Base-by-base conservation (phyloP, 176 grass and related monocot genomes). In the Triticum timopheevii region DNA sequence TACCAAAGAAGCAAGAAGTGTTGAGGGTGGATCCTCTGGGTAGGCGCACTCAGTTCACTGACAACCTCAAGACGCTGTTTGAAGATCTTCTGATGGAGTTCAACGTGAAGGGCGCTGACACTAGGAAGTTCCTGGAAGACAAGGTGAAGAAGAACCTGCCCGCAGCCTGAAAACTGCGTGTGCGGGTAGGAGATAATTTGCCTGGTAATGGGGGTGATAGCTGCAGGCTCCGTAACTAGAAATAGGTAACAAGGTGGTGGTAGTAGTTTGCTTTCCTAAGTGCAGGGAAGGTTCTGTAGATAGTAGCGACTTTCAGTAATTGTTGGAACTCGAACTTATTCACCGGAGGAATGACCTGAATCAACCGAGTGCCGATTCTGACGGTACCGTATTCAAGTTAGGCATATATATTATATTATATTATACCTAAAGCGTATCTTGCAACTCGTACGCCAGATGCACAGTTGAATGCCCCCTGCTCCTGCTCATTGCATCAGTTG, bases 71-170 rank as follows among this genome's bases (percentile, higher is more conserved):
- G 66, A 83, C 34, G 7, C 68, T 98, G 20, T 98, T 86, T 22
- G 92, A 98, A 45, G 88, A 95, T 65, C 93, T 98, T 73, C 84
- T 98, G 61, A 98, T 92, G 93, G 93, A 98, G 79, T 98, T 98
- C 61, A 94, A 86, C 35, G 93, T 95, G 24, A 95, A 95, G 88
- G 96, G 93, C 13, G 96, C 93, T 1, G 88, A 98, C 84, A 95
- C 92, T 13, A 69, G 73, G 64, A 89, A 81, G 81, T 95, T 95
- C 68, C 50, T 95, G 49, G 88, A 49, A 20, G 88, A 89, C 69
- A 94, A 95, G 70, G 13, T 86, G 36, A 92, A 88, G 89, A 83
- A 84, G 22, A 87, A 82, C 54, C 73, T 71, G 56, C 77, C 81
- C 82, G 84, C 86, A 54, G 80, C 77, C 49, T 81, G 78, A 82